Percentiles rank a stretch among this genome's conserved stretches.
These are phyloP conservation scores for Phytophthora fragariaefolia DNA, from an alignment of 352 stramenopile species.

Conservation along the genomic window DNA sequence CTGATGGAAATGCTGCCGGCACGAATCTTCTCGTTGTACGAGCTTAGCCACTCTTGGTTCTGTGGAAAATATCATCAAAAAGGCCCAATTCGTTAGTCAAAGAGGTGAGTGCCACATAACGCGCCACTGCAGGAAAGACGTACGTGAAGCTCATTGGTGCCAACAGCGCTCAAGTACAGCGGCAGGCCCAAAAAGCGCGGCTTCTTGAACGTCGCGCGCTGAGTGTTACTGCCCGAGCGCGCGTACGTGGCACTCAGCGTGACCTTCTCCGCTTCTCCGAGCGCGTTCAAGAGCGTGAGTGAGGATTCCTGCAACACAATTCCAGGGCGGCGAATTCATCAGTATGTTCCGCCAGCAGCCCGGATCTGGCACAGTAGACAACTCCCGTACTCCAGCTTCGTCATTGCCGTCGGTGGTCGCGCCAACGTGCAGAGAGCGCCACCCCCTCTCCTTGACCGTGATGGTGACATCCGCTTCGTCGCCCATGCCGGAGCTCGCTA, in stretches of 20 bases:
- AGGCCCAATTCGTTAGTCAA: constrained; percentile 1
- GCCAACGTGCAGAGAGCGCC: constrained; percentile 85
- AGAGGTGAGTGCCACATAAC: background rate
- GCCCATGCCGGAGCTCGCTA: constrained; percentile 67
- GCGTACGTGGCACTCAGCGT: constrained; percentile 83
- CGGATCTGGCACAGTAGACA: no score
- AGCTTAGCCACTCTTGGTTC: constrained; percentile 89
- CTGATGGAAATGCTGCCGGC: constrained; percentile 85
- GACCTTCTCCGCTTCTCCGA: constrained; percentile 87
- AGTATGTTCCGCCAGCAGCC: no score
- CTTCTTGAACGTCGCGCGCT: constrained; percentile 87
- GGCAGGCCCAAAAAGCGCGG: constrained; percentile 86
- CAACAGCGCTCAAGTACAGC: constrained; percentile 78
- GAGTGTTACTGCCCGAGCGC: constrained; percentile 85
- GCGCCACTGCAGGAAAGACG: constrained; percentile 5
- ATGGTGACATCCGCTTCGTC: constrained; percentile 90
- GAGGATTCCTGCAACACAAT: constrained; percentile 68
- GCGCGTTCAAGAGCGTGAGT: constrained; percentile 81
- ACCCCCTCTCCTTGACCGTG: constrained; percentile 88
- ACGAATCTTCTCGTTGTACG: constrained; percentile 90
- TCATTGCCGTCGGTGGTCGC: constrained; percentile 87
- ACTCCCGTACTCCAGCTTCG: constrained; percentile 79
- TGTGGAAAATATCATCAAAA: constrained; percentile 13
- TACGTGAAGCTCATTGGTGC: constrained; percentile 84
- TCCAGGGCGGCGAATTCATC: constrained; percentile 13